Evolutionary conservation across 2,329 filamentous ascomycete genomes (phyloP), one percentile per base, ranked within the genome.

Genomic region (Exophiala aquamarina): DNA sequence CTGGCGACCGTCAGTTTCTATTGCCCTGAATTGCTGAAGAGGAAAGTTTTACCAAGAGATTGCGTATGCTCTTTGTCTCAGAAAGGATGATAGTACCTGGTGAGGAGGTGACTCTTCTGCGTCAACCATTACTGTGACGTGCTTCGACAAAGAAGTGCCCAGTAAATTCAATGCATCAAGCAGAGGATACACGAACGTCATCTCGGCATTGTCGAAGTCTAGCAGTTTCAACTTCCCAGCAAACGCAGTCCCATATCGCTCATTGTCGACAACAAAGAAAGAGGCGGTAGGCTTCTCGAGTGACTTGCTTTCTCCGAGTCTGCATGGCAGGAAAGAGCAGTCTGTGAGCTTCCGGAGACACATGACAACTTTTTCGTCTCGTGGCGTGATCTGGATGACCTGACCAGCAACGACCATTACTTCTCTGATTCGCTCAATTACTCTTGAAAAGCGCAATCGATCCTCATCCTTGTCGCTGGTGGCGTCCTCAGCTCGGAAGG

Each of bases 401-500:
- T 34, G 32, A 14, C 32, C 32, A 6, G 32, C n/a, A 14, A 34
- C 32, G n/a, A 34, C n/a, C 7, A 34, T 6, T 34, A 34, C 6
- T 14, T 34, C 32, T 34, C 32, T 34, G n/a, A 34, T 6, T 34
- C 17, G 32, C n/a, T 34, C n/a, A 14, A 34, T 7, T 9, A 31
- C 28, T 31, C 28, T 31, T 31, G 28, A 31, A 31, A 31, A 31
- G 28, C 28, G 28, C 28, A 31, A 31, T 31, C 28, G 28, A 31
- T 31, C 28, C 6, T 6, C n/a, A 7, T 34, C 32, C n/a, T 7
- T 6, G n/a, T 34, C 32, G n/a, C 6, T 6, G n/a, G 32, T 7
- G 32, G 32, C 32, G n/a, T 34, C 32, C 32, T 34, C 32, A 34
- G n/a, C n/a, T 34, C 32, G 32, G n/a, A 31, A 31, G 28, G 28